Evolutionary conservation across 1,284 basidiomycete genomes (phyloP), one percentile per base, ranked within the genome.

Genomic region (Ustilago lituana): DNA sequence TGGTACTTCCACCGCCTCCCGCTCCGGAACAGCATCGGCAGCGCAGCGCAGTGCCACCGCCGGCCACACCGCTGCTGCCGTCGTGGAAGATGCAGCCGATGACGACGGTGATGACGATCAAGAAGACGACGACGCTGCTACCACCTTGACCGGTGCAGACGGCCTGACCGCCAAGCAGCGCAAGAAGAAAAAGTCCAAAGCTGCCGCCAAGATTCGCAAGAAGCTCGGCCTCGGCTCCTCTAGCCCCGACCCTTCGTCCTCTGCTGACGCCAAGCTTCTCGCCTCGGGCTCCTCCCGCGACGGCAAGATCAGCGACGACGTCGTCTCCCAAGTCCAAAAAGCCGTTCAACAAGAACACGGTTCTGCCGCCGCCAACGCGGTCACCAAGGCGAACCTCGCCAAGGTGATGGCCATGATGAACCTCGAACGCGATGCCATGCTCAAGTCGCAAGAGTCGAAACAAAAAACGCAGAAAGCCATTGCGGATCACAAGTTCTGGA

Each of bases 401-500:
- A 73, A 77, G 39, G 60, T 79, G 6, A 69, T 79, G 63, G 58
- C 61, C 33, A 63, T 72, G 50, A 65, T 79, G 64, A 77, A 76
- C 38, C 41, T 76, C 15, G 77, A 79, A 35, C 49, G 66, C 14
- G 65, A 75, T n/a, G 61, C 68, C 5, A 59, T 73, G 49, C 51
- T 77, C 27, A 68, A 71, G 26, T 65, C 63, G 29, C 77, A 79
- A 33, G 74, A 76, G 14, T 45, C 50, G n/a, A 76, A 76, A 39
- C 55, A 60, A 24, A 77, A 76, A 48, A 49, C 55, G 19, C 44
- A 61, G 8, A 79, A 79, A 40, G 44, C 56, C 23, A 67, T 79
- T 6, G 72, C 68, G 0, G 79, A 82, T 38, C 77, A 82, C 62
- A 80, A 81, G 59, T 82, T 81, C 35, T 82, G 80, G 80, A 81